Evolutionary conservation across 1,139 yeast species (phyloP).

Genomic region (Suhomyces coccinellae): DNA sequence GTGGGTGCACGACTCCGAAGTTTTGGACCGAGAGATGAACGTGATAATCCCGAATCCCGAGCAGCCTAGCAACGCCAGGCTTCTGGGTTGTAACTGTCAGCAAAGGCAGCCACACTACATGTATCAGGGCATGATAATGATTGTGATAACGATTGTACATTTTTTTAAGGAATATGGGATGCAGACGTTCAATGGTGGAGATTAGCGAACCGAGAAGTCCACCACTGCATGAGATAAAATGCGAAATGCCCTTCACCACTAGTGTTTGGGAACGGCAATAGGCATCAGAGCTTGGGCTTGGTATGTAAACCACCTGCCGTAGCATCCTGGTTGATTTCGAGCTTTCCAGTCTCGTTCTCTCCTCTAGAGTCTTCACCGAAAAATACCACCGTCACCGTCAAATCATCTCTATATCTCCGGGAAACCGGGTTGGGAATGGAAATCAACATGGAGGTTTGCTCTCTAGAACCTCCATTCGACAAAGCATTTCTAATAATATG

Average conservation of each 20-base stretch:
- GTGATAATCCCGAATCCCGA: not conserved
- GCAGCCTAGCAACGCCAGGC: too few species aligned
- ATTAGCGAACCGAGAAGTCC: too few species aligned
- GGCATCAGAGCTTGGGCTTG: slow-evolving; percentile 53
- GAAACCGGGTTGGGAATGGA: slow-evolving; percentile 94
- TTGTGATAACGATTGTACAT: not conserved
- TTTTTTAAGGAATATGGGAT: not conserved
- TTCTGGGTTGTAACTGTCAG: too few species aligned
- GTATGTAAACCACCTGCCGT: slow-evolving; percentile 56
- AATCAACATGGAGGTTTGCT: slow-evolving; percentile 82
- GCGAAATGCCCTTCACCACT: not conserved
- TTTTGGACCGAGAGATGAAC: not conserved
- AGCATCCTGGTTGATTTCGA: slow-evolving; percentile 56
- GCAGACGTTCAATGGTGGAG: not conserved
- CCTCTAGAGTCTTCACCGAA: slow-evolving; percentile 61
- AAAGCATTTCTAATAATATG: slow-evolving; percentile 92
- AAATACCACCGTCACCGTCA: slow-evolving; percentile 93
- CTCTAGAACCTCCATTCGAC: slow-evolving; percentile 83
- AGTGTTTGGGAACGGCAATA: not conserved
- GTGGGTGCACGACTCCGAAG: slow-evolving; percentile 2
- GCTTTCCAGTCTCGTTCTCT: slow-evolving; percentile 47
- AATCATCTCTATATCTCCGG: slow-evolving; percentile 89
- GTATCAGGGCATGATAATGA: not conserved
- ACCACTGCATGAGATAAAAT: too few species aligned
- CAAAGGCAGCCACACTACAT: not conserved